phyloP scores from a whole-genome alignment of 306 rosid genomes.

The Cucurbita pepo region DNA sequence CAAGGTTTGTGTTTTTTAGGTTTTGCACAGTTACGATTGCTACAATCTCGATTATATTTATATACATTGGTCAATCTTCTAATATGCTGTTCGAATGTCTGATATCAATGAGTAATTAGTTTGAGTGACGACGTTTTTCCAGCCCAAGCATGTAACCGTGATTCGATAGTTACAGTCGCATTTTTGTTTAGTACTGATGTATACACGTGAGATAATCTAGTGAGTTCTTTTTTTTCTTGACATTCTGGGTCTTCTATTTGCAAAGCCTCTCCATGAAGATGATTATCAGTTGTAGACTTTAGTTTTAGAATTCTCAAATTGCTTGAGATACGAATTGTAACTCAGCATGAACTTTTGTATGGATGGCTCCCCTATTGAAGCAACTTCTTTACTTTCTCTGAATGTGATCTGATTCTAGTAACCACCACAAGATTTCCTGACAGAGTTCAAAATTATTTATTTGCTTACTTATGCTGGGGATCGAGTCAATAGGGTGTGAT shows the following conservation, averaged over 20 bases:
- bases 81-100: not conserved
- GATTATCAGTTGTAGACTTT: not conserved
- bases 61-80: not conserved
- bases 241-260: not conserved
- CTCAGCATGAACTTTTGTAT: not conserved
- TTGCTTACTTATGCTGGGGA: not conserved
- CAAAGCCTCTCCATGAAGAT: not conserved
- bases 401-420: not conserved
- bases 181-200: not conserved
- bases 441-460: not conserved
- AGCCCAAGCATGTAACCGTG: too few relatives aligned
- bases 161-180: not conserved
- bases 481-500: not conserved
- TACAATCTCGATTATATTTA: not conserved
- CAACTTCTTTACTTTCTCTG: not conserved
- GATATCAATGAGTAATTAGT: not conserved
- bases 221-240: not conserved
- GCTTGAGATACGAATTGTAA: not conserved
- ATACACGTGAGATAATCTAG: not conserved
- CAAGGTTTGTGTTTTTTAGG: not conserved
- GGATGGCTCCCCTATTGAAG: not conserved
- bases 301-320: not conserved
- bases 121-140: not conserved
- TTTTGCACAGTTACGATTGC: not conserved
- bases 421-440: not conserved